Percentiles rank a stretch among this genome's conserved stretches.
phyloP scores from a whole-genome alignment of 208 protist species.

The Vickermania ingenoplastis region DNA sequence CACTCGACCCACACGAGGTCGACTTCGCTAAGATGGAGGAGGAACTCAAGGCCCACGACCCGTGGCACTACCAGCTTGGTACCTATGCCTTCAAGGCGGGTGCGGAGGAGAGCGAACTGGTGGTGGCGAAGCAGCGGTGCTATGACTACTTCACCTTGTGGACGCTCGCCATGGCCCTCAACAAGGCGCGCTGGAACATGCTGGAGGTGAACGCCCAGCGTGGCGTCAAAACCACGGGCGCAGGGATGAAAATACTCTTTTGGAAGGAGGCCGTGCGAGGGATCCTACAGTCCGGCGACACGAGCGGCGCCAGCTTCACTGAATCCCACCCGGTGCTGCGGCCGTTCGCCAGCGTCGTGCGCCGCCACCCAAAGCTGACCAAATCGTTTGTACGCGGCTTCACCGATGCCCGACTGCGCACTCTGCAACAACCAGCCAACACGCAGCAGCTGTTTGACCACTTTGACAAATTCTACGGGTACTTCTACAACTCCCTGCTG shows the following conservation, averaged over 20 bases:
- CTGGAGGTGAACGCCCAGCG: conserved; percentile 80
- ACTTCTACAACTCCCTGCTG: conserved; percentile 84
- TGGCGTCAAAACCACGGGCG: conserved; percentile 81
- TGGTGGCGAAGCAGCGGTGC: conserved; percentile 59
- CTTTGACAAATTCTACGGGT: conserved; percentile 87
- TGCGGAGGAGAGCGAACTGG: background rate
- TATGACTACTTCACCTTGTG: conserved; percentile 83
- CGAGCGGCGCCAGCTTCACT: conserved; percentile 69
- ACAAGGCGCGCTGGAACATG: conserved; percentile 87
- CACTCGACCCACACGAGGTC: conserved; percentile 37
- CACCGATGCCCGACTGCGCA: conserved; percentile 66
- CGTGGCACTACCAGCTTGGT: conserved; percentile 76
- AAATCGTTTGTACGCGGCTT: conserved; percentile 85
- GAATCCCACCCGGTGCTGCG: conserved; percentile 80
- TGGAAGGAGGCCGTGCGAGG: conserved; percentile 73
- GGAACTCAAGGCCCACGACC: conserved; percentile 61
- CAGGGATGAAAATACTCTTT: conserved; percentile 84
- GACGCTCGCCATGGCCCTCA: conserved; percentile 74
- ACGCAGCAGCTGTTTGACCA: conserved; percentile 86
- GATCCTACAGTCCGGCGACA: conserved; percentile 59
- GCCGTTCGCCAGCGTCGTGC: conserved; percentile 61
- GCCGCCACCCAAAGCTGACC: conserved; percentile 68
- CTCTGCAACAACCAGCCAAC: conserved; percentile 81
- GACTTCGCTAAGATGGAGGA: conserved; percentile 81
- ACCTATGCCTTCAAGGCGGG: conserved; percentile 3